Evolutionary conservation across 1,284 basidiomycete genomes (phyloP), one percentile per base, ranked within the genome.

Genomic region (Takashimella tepidaria): DNA sequence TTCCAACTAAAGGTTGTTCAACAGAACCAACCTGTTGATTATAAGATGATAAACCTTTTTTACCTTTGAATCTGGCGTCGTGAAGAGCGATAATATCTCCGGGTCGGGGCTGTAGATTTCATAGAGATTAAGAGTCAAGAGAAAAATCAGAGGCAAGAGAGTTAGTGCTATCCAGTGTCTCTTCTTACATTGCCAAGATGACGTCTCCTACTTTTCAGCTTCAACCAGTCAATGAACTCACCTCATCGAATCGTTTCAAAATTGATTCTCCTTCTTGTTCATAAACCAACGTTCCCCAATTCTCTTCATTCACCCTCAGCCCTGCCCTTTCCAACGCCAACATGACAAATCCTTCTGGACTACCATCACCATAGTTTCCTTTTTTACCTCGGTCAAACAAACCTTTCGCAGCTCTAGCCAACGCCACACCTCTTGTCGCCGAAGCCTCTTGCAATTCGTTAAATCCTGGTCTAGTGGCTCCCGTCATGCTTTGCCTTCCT

Each of bases 31-130:
- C 82, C 4, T 76, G 84, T 80, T 68, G 77, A 76, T 78, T 80
- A 69, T 95, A 93, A 46, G 80, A 78, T 47, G 85, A 82, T 49
- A 95, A 71, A 1, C 77, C 78, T 72, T 91, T 93, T 68, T 91
- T 87, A 0, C 92, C 92, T 70, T 91, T 92, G 65, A 97, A 79
- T 69, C 83, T 86, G 50, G 87, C 88, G 51, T 89, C 87, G 51
- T 80, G 77, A 60, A 93, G 75, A 49, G 83, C 81, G 41, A 91
- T 79, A 4, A 96, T 76, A 74, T 96, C 92, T 1, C 92, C 92
- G 0, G 89, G 85, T 77, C 89, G 80, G 53, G 73, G 72, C 64
- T n/a, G n/a, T n/a, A n/a, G n/a, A n/a, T n/a, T n/a, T n/a, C 68
- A 48, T 5, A 23, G 44, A 16, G 24, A 24, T 3, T 20, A 46